Conservation (phyloP, 2,329 filamentous ascomycete genomes). For the Beauveria sp. region DNA sequence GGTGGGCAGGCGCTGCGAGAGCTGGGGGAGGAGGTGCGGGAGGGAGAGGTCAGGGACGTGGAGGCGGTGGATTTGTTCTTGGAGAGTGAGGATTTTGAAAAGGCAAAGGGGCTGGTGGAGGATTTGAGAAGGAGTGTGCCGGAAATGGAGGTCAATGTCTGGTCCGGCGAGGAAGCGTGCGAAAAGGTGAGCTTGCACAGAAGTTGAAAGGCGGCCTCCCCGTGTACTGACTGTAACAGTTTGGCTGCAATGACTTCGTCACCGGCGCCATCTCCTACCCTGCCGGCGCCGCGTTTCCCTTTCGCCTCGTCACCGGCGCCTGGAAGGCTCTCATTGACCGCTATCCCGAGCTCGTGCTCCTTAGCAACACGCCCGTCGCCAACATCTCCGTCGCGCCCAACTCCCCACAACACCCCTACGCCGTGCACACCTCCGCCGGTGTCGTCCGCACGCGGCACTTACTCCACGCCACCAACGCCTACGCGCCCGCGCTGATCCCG, state of each 20-base stretch:
- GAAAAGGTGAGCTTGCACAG: conserved; percentile 18
- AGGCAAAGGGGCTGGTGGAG: conserved; percentile 23
- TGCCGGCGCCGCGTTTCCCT: conserved; percentile 44
- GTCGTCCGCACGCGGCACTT: conserved; percentile 39
- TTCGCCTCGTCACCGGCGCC: conserved; percentile 38
- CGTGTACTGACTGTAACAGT: conserved; percentile 17
- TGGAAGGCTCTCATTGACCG: conserved; percentile 33
- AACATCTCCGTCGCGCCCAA: conserved; percentile 1
- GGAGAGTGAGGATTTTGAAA: conserved; percentile 27
- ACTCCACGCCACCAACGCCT: conserved; percentile 51
- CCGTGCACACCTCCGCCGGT: conserved; percentile 37
- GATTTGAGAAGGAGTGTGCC: conserved; percentile 31
- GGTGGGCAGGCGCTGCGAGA: conserved; percentile 32
- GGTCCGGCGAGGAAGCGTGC: conserved; percentile 26
- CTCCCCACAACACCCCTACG: conserved; percentile 25
- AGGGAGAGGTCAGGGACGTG: conserved; percentile 35
- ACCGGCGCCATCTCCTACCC: conserved; percentile 35
- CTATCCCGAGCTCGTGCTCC: conserved; percentile 29
- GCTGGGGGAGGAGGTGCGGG: conserved; percentile 28
- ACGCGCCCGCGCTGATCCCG: conserved; percentile 43
- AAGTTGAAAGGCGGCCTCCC: no score
- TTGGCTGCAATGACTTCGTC: conserved; percentile 27
- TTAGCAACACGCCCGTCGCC: conserved; percentile 29
- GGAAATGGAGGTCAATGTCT: conserved; percentile 28
- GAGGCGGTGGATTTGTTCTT: conserved; percentile 40